Percentiles rank a stretch among this genome's conserved stretches.
phyloP scores from a whole-genome alignment of 768 basidiomycete species.

The Serendipita indica region DNA sequence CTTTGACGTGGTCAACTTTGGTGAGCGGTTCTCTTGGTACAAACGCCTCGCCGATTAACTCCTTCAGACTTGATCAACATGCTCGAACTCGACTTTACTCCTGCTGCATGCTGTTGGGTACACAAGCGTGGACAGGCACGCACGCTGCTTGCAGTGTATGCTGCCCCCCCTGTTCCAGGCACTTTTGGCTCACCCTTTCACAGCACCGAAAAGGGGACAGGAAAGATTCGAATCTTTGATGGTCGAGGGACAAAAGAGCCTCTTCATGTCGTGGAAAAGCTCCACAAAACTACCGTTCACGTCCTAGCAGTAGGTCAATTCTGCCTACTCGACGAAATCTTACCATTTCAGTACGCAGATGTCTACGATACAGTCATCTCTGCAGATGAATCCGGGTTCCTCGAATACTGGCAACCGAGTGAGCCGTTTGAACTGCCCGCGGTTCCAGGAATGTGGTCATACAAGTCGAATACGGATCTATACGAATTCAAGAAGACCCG shows the following conservation, averaged over 20 bases:
- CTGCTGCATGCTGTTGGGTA: slow-evolving; percentile 89
- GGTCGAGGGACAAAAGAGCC: slow-evolving; percentile 73
- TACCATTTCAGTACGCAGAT: slow-evolving; percentile 59
- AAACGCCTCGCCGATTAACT: slow-evolving; percentile 2
- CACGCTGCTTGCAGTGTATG: slow-evolving; percentile 75
- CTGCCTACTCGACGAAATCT: background rate
- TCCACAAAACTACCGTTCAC: slow-evolving; percentile 85
- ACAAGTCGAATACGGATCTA: slow-evolving; percentile 80
- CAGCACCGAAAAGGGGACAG: slow-evolving; percentile 66
- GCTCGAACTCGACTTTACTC: slow-evolving; percentile 73
- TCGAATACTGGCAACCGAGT: slow-evolving; percentile 89
- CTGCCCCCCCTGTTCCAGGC: slow-evolving; percentile 6
- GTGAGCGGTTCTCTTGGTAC: slow-evolving; percentile 31
- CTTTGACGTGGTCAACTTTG: slow-evolving; percentile 96
- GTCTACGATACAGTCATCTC: slow-evolving; percentile 84
- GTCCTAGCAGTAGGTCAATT: slow-evolving; percentile 58
- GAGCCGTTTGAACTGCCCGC: slow-evolving; percentile 82
- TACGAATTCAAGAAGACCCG: slow-evolving; percentile 96
- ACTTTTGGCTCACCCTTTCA: slow-evolving; percentile 10
- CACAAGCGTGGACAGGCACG: slow-evolving; percentile 79
- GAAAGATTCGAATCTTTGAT: slow-evolving; percentile 79
- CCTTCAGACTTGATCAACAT: slow-evolving; percentile 94
- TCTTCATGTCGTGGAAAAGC: slow-evolving; percentile 53
- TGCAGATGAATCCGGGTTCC: slow-evolving; percentile 84
- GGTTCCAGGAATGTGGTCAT: slow-evolving; percentile 70